Conservation (phyloP, 352 stramenopile species). For the Pythium rhizo-oryzae region DNA sequence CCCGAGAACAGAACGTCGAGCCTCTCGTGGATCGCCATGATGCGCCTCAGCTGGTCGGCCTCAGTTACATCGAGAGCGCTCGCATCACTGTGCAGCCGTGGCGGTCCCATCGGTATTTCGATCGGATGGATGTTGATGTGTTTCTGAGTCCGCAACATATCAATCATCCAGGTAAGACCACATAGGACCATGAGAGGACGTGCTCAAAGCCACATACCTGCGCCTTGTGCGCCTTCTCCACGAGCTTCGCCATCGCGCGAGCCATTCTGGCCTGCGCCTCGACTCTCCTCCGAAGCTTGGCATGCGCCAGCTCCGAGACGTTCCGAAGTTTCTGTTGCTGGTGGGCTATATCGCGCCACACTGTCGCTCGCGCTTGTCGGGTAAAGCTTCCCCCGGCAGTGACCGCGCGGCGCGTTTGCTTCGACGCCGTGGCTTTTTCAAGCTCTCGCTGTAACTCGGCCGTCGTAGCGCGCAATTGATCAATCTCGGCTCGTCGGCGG, state of each 20-base stretch:
- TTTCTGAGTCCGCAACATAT: no score
- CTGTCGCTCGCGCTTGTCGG: neutral
- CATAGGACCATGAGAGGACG: neutral
- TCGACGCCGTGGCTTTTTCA: neutral
- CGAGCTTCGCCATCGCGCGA: neutral
- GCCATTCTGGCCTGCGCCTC: slow-evolving; percentile 4
- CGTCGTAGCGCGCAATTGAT: neutral
- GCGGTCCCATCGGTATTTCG: no score
- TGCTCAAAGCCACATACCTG: neutral
- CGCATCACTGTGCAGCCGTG: no score
- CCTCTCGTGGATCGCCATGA: no score
- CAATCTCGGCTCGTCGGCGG: slow-evolving; percentile 4
- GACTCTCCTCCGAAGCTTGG: neutral
- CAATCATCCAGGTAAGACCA: neutral
- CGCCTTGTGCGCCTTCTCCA: neutral
- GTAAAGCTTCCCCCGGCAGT: neutral
- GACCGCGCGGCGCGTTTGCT: neutral
- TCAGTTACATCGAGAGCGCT: no score
- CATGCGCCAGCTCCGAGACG: slow-evolving; percentile 1
- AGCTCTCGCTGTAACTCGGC: slow-evolving; percentile 7
- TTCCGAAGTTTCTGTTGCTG: slow-evolving; percentile 7
- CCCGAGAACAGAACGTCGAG: neutral
- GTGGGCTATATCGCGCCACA: slow-evolving; percentile 14
- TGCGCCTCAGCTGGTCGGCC: no score
- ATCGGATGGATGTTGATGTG: no score